Percentiles rank a stretch among this genome's conserved stretches.
Conservation (phyloP, 2,329 filamentous ascomycete species). For the Penicillium sp. region DNA sequence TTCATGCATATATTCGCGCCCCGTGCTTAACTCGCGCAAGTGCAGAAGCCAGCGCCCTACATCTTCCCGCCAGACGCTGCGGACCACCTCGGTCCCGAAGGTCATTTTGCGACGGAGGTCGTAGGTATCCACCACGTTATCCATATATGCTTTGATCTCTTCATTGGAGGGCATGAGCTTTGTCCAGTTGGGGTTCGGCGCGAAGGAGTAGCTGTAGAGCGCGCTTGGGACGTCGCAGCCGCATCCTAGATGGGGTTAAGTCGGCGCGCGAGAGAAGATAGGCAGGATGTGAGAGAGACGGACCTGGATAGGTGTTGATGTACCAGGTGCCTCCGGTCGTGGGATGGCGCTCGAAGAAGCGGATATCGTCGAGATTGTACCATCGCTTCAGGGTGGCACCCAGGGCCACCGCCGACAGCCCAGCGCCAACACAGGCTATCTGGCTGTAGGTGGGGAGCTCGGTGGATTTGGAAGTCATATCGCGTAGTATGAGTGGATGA, state of each 20-base stretch:
- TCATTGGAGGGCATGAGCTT: conserved; percentile 52
- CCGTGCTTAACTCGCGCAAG: conserved; percentile 31
- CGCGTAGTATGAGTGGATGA: neutral
- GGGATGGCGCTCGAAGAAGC: conserved; percentile 62
- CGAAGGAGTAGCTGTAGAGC: conserved; percentile 62
- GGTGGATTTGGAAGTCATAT: neutral
- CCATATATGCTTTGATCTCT: conserved; percentile 58
- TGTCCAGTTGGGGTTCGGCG: conserved; percentile 56
- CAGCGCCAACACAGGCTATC: conserved; percentile 57
- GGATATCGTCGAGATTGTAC: conserved; percentile 62
- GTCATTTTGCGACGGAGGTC: conserved; percentile 40
- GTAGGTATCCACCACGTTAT: conserved; percentile 55
- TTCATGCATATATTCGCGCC: conserved; percentile 42
- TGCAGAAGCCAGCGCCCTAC: conserved; percentile 53
- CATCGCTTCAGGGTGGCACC: conserved; percentile 62
- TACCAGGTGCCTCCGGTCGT: conserved; percentile 67
- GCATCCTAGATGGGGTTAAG: conserved; percentile 39
- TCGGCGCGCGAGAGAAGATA: conserved; percentile 9
- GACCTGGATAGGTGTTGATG: conserved; percentile 63
- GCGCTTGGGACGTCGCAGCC: conserved; percentile 59
- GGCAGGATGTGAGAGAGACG: neutral
- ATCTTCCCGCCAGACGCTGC: conserved; percentile 54
- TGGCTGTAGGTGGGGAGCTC: conserved; percentile 29
- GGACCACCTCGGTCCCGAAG: conserved; percentile 22
- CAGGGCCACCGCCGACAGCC: conserved; percentile 64